Conservation (phyloP, 2,329 filamentous ascomycete species). For the Anthostomella pinea region DNA sequence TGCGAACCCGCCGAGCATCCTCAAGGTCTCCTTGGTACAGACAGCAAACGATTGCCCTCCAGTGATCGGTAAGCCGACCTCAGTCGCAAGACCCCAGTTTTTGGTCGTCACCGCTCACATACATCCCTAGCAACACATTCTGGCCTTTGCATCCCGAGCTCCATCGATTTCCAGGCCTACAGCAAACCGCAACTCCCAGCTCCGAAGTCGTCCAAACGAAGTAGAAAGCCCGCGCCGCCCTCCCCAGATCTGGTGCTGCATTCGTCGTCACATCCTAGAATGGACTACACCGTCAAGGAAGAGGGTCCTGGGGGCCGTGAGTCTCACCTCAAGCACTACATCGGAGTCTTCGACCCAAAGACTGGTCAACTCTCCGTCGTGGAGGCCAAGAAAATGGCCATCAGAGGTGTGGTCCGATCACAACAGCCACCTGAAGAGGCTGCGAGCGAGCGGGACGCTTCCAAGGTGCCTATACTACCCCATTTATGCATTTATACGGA, state of each 20-base stretch:
- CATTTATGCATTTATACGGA: slow-evolving; percentile 2
- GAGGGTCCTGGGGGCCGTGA: slow-evolving; percentile 41
- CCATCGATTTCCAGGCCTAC: slow-evolving; percentile 48
- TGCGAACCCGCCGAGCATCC: slow-evolving; percentile 33
- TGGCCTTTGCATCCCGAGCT: slow-evolving; percentile 36
- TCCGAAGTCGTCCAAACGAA: slow-evolving; percentile 34
- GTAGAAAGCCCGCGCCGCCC: slow-evolving; percentile 38
- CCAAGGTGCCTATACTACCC: slow-evolving; percentile 33
- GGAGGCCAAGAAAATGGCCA: slow-evolving; percentile 62
- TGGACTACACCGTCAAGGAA: slow-evolving; percentile 60
- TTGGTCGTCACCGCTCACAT: slow-evolving; percentile 9
- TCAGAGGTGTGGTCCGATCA: slow-evolving; percentile 55
- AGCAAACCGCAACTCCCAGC: slow-evolving; percentile 36
- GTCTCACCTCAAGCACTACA: slow-evolving; percentile 57
- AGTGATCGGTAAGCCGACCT: slow-evolving; percentile 45
- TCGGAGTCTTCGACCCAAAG: slow-evolving; percentile 61
- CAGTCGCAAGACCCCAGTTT: slow-evolving; percentile 13
- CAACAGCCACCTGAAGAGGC: slow-evolving; percentile 51
- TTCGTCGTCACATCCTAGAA: slow-evolving; percentile 52
- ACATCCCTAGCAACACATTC: slow-evolving; percentile 37
- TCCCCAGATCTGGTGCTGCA: slow-evolving; percentile 53
- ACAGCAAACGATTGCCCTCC: slow-evolving; percentile 48
- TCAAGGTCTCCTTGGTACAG: slow-evolving; percentile 47
- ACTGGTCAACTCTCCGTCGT: slow-evolving; percentile 59
- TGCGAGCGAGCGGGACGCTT: slow-evolving; percentile 35